A percentile compares a stretch with the other conserved stretches of the same genome.
phyloP scores from a whole-genome alignment of 23 red algal species.

The Gracilaria domingensis region DNA sequence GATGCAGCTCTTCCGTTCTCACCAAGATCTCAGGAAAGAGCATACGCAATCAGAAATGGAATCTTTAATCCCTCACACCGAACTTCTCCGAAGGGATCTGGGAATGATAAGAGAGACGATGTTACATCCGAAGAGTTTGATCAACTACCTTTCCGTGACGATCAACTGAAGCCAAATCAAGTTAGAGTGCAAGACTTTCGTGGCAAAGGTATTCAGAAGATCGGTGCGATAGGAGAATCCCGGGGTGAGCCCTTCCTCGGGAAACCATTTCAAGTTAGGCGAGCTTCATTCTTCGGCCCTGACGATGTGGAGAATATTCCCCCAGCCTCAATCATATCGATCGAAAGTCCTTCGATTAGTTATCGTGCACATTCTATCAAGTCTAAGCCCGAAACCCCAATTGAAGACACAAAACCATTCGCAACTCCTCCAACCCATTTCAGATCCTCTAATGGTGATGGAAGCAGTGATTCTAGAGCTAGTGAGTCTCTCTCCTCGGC shows the following conservation, averaged over 20 bases:
- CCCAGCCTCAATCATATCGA: background rate
- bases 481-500: background rate
- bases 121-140: background rate
- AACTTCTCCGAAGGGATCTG: background rate
- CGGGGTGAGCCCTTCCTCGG: background rate
- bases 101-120: background rate
- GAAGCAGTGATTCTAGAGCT: constrained; percentile 2
- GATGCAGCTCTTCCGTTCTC: background rate
- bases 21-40: background rate
- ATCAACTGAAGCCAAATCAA: background rate
- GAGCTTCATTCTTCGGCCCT: background rate
- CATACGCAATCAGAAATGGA: background rate
- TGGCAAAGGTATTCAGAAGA: background rate
- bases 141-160: too few relatives aligned
- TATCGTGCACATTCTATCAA: background rate
- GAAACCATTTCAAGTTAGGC: background rate
- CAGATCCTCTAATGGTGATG: background rate
- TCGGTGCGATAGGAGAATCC: background rate
- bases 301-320: constrained; percentile 3
- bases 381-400: background rate
- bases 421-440: background rate
- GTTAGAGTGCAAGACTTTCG: background rate
- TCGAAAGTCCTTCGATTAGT: background rate
- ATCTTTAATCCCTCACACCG: background rate
- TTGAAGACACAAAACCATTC: background rate